Conservation (phyloP, 2,329 filamentous ascomycete genomes). For the Penicillium olsonii region DNA sequence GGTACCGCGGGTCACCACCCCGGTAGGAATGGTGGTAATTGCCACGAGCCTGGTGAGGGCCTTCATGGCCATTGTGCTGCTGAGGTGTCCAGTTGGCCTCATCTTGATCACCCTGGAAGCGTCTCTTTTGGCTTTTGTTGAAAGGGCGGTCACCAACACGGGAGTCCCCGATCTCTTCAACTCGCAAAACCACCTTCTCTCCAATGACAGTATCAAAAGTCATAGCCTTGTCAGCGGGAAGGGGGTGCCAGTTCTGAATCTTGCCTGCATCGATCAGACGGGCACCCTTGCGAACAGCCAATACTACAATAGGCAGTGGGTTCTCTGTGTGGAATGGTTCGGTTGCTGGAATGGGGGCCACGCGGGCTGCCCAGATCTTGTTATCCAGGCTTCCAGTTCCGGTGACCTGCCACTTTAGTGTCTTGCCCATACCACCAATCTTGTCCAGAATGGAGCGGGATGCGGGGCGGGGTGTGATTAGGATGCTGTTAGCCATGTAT, state of each 20-base stretch:
- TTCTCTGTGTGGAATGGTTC: conserved; percentile 78
- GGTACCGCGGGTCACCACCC: conserved; percentile 32
- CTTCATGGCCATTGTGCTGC: conserved; percentile 29
- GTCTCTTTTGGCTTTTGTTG: conserved; percentile 61
- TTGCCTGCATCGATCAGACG: conserved; percentile 76
- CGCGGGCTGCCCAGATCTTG: conserved; percentile 81
- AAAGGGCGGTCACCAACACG: conserved; percentile 55
- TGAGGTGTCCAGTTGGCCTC: conserved; percentile 42
- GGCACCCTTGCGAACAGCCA: conserved; percentile 74
- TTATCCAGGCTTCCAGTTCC: conserved; percentile 75
- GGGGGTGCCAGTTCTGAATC: conserved; percentile 81
- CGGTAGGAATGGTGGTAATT: conserved; percentile 31
- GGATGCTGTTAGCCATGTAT: conserved; percentile 82
- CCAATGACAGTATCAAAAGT: conserved; percentile 81
- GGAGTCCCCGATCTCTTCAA: conserved; percentile 67
- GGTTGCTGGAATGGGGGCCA: conserved; percentile 69
- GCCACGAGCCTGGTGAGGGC: conserved; percentile 20
- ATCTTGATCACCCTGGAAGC: conserved; percentile 59
- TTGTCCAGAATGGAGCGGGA: conserved; percentile 73
- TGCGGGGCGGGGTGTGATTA: conserved; percentile 80
- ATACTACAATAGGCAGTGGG: conserved; percentile 73
- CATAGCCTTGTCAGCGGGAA: conserved; percentile 69
- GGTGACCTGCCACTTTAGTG: conserved; percentile 80
- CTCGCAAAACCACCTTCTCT: conserved; percentile 79
- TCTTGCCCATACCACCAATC: conserved; percentile 82